These are phyloP conservation scores for Mycena leptocephala DNA, from an alignment of 768 basidiomycete species.

Conservation along the genomic window DNA sequence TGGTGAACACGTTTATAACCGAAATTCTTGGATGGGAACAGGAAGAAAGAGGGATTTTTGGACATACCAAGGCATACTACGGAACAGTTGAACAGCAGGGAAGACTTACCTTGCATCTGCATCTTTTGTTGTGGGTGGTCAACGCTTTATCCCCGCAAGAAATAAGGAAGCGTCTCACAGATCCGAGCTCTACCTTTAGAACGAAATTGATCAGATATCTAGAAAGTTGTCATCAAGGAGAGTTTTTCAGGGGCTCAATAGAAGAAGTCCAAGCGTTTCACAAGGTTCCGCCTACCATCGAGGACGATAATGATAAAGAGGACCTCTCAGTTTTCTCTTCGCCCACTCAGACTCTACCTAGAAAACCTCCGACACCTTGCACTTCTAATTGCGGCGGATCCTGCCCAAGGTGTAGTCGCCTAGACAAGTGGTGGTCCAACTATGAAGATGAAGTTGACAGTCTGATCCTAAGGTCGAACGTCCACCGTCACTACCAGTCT, in stretches of 20 bases:
- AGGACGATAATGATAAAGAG: not conserved
- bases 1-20: slow-evolving; percentile 46
- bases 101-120: slow-evolving; percentile 54
- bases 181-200: slow-evolving; percentile 42
- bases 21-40: slow-evolving; percentile 40
- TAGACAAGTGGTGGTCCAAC: too few relatives aligned
- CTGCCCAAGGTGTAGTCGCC: too few relatives aligned
- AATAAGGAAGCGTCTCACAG: slow-evolving; percentile 46
- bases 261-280: slow-evolving; percentile 33
- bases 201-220: slow-evolving; percentile 45
- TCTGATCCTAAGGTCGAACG: too few relatives aligned
- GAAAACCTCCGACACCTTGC: too few relatives aligned
- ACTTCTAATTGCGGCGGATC: too few relatives aligned
- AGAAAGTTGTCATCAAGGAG: slow-evolving; percentile 48
- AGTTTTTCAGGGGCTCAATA: slow-evolving; percentile 45
- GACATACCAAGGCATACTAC: slow-evolving; percentile 48
- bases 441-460: too few relatives aligned
- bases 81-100: slow-evolving; percentile 56
- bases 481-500: too few relatives aligned
- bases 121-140: slow-evolving; percentile 54
- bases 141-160: slow-evolving; percentile 49
- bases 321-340: too few relatives aligned
- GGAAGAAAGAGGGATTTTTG: slow-evolving; percentile 41
- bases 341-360: too few relatives aligned
- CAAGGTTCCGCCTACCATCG: too few relatives aligned